Percentiles rank a stretch among this genome's conserved stretches.
Evolutionary conservation across 2,329 filamentous ascomycete genomes (phyloP).

Genomic region (Stagonosporopsis cucurbitacearum): DNA sequence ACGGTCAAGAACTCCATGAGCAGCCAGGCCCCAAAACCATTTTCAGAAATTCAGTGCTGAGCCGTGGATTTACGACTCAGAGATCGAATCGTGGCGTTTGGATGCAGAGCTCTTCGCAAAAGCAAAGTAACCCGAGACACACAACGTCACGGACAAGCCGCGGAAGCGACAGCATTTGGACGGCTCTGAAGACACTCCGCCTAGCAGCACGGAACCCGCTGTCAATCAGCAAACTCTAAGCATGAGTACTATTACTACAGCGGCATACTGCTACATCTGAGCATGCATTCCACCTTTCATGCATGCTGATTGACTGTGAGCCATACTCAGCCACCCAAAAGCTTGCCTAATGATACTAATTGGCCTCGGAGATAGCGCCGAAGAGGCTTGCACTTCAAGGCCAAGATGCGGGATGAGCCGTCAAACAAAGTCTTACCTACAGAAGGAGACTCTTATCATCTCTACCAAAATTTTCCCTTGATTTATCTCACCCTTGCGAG

Average conservation of each 20-base stretch:
- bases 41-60: not conserved
- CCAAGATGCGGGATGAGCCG: too few relatives aligned
- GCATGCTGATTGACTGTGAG: too few relatives aligned
- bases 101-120: not conserved
- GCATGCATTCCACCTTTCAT: too few relatives aligned
- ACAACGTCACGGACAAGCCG: not conserved
- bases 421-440: too few relatives aligned
- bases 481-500: too few relatives aligned
- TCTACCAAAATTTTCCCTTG: too few relatives aligned
- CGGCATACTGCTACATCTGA: not conserved
- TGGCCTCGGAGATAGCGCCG: too few relatives aligned
- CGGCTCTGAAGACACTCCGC: not conserved
- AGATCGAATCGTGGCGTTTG: not conserved
- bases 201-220: not conserved
- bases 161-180: not conserved
- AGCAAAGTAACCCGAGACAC: not conserved
- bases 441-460: too few relatives aligned
- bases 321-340: too few relatives aligned
- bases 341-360: too few relatives aligned
- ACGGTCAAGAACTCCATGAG: not conserved
- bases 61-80: not conserved
- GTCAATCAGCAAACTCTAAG: not conserved
- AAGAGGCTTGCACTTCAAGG: too few relatives aligned
- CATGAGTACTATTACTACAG: not conserved
- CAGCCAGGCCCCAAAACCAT: not conserved